Base-by-base conservation (phyloP, 2,329 filamentous ascomycete species). In the Epichloe aotearoae region DNA sequence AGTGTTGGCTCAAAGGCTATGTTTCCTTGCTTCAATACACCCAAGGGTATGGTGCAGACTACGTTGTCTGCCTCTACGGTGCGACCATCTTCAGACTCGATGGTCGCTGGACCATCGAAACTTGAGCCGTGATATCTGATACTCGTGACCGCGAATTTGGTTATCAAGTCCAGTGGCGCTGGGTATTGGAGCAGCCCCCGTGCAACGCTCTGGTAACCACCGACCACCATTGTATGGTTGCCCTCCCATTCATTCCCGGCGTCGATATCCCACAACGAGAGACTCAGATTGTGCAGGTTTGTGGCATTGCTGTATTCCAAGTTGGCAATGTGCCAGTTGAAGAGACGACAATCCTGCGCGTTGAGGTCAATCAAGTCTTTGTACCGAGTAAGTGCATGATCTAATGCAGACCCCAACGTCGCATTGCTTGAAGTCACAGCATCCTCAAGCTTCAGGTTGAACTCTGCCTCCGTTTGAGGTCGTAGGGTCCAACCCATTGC, bases 271-370 rank as follows among this genome's bases (percentile, higher is more conserved):
- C 94, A 97, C 0, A 90, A 84, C 7, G 84, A 82, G 14, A 98
- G 78, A 65, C 91, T 97, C 17, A 98, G 77, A 55, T 86, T 84
- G 56, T 86, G 83, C 50, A 95, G 82, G 57, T 89, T 94, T 2
- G 83, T 87, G 2, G 93, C 93, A 65, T 97, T 98, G 55, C 91
- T 94, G 63, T 98, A 98, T 66, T 98, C 93, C 14, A 98, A 76
- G 62, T 98, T 98, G 56, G 94, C 94, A 65, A 96, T 86, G 66
- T 98, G 94, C 93, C 93, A 98, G 62, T 96, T 98, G 61, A 97
- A 77, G 15, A 98, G 73, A 44, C 93, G 81, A 66, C 95, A 83
- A 61, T 98, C 93, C 62, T 88, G 86, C 1, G 90, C 79, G 14
- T 82, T 87, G 49, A 98, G 70, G 52, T 95, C 84, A 30, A 97